Conservation (phyloP, 768 basidiomycete genomes). For the Pulveroboletus frians region DNA sequence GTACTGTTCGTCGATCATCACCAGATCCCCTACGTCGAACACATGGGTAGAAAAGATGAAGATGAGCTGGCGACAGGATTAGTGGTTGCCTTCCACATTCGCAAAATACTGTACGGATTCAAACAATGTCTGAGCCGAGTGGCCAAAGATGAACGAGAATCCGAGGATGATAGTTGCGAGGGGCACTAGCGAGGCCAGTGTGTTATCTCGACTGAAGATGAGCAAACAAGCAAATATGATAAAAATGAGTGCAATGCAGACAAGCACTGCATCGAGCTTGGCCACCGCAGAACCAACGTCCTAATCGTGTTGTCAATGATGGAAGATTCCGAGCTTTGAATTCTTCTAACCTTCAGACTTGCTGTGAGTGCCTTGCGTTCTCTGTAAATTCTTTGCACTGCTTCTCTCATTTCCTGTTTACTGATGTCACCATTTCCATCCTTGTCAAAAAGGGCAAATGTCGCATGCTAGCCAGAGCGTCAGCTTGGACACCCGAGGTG, state of each 20-base stretch:
- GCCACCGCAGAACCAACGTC: constrained; percentile 69
- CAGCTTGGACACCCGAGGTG: not conserved
- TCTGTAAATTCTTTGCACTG: constrained; percentile 73
- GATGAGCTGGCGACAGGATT: constrained; percentile 48
- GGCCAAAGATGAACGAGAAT: constrained; percentile 81
- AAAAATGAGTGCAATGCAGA: constrained; percentile 50
- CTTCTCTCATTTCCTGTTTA: constrained; percentile 76
- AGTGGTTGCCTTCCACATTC: not conserved
- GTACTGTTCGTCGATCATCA: constrained; percentile 62
- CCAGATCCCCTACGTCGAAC: constrained; percentile 79
- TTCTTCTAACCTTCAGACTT: constrained; percentile 54
- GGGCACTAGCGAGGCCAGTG: constrained; percentile 69
- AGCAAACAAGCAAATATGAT: constrained; percentile 68
- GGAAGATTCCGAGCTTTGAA: not conserved
- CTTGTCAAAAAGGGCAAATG: constrained; percentile 70
- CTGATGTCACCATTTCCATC: constrained; percentile 80
- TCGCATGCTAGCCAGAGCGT: constrained; percentile 46
- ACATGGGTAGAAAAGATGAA: constrained; percentile 85
- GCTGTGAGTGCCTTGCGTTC: constrained; percentile 70
- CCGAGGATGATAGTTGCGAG: constrained; percentile 77
- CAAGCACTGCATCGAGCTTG: constrained; percentile 72
- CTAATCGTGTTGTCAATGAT: constrained; percentile 30
- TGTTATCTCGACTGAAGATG: constrained; percentile 65
- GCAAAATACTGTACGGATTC: constrained; percentile 51
- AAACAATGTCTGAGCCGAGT: constrained; percentile 74